Evolutionary conservation across 768 basidiomycete genomes (phyloP), one percentile per base, ranked within the genome.

Genomic region (Pleurotus ostreatus): DNA sequence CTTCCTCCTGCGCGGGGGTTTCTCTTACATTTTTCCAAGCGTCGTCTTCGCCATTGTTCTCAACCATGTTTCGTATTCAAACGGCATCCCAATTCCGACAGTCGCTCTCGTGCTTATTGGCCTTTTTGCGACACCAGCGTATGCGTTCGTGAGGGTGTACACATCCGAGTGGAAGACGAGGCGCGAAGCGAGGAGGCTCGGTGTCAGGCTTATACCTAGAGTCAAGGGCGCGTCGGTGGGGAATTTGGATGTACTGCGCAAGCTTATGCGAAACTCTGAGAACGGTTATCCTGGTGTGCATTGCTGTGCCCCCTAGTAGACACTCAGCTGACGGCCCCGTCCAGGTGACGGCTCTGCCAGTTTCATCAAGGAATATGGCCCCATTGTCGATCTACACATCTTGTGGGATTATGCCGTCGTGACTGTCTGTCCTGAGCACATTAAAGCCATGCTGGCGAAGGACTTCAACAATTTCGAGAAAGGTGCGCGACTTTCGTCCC

Each of bases 391-490:
- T 60, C 38, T 81, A 49, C 69, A 73, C 3, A 56, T 80, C n/a
- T 57, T 83, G 59, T 82, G 76, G 70, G 67, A 70, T 4, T 73
- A 81, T 59, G 30, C 76, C 11, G 57, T 81, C 23, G 70, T 83
- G 40, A 84, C 83, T 2, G 68, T 70, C 0, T 74, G 71, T 16
- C 84, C 83, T 1, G 76, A 81, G 34, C 76, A 85, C 54, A 76
- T 85, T 64, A 83, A 74, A 70, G 69, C 75, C 5, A 67, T 78
- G 22, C 70, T 81, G 4, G 73, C 79, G 1, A 78, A 77, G 1
- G 70, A 79, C 53, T 81, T 81, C 46, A 72, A 76, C 13, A 65
- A 65, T n/a, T 81, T 77, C 48, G 75, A 70, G 4, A 81, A 81
- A 70, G 78, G 77, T 67, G 44, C 43, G 5, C 12, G 39, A 11